Evolutionary conservation across 2,329 filamentous ascomycete genomes (phyloP).

Genomic region (Chaetothyriales sp.): DNA sequence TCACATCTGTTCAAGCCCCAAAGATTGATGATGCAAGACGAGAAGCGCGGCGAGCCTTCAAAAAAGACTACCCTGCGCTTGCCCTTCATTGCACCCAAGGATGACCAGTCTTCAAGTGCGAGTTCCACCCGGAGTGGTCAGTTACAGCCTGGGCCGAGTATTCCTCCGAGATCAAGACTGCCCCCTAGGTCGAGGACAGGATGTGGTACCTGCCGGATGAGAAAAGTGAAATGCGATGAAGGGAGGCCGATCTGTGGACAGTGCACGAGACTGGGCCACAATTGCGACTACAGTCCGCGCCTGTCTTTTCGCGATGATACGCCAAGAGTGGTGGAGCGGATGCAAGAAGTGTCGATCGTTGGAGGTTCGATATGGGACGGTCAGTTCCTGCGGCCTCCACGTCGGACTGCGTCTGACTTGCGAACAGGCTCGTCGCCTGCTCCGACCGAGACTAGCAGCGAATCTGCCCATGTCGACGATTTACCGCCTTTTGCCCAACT

Average conservation of each 20-base stretch:
- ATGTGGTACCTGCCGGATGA: conserved; percentile 29
- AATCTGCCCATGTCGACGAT: conserved; percentile 28
- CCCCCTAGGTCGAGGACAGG: conserved; percentile 42
- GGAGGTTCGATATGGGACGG: conserved; percentile 44
- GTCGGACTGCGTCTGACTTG: conserved; percentile 3
- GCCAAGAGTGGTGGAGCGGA: conserved; percentile 37
- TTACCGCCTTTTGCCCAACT: conserved; percentile 41
- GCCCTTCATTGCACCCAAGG: conserved; percentile 34
- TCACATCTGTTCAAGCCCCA: not conserved
- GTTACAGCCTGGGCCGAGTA: conserved; percentile 21
- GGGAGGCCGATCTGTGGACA: conserved; percentile 42
- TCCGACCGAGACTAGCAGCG: conserved; percentile 19
- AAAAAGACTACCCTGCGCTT: conserved; percentile 27
- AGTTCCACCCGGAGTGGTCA: conserved; percentile 23
- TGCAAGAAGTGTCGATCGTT: conserved; percentile 37
- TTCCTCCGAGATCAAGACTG: conserved; percentile 32
- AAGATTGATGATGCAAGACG: conserved; percentile 24
- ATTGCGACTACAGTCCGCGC: conserved; percentile 45
- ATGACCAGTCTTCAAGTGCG: conserved; percentile 22
- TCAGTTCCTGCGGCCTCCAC: conserved; percentile 23
- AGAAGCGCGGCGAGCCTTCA: conserved; percentile 24
- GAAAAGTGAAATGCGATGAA: conserved; percentile 44
- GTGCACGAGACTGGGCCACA: conserved; percentile 42
- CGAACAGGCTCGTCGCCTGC: conserved; percentile 21
- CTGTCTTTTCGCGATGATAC: conserved; percentile 43